phyloP scores from a whole-genome alignment of 768 basidiomycete species.

The Lenzites betulinus region DNA sequence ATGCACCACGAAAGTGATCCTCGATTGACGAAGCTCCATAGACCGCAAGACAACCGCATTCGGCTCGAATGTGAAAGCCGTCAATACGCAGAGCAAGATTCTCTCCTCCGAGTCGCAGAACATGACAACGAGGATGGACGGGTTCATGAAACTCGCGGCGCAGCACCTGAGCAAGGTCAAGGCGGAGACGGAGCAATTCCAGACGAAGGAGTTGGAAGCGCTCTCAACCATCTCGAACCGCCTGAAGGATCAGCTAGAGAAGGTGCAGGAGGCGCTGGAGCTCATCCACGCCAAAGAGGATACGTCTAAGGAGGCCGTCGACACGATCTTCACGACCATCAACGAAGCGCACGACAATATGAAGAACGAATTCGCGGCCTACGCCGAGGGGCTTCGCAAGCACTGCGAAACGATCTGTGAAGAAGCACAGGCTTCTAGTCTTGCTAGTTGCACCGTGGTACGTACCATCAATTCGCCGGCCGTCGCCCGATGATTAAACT shows the following conservation, averaged over 20 bases:
- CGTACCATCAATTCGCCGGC: constrained; percentile 17
- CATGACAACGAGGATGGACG: constrained; percentile 60
- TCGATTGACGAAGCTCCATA: constrained; percentile 32
- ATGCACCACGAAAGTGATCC: not conserved
- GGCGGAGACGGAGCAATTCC: constrained; percentile 56
- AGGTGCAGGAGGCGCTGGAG: constrained; percentile 52
- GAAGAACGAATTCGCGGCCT: constrained; percentile 51
- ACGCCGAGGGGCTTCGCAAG: constrained; percentile 54
- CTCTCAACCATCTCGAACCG: constrained; percentile 51
- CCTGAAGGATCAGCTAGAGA: constrained; percentile 59
- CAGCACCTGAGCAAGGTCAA: constrained; percentile 57
- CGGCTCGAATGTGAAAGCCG: constrained; percentile 63
- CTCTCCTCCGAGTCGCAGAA: constrained; percentile 55
- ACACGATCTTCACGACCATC: constrained; percentile 48
- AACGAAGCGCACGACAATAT: constrained; percentile 56
- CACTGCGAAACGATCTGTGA: constrained; percentile 50
- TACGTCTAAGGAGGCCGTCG: constrained; percentile 53
- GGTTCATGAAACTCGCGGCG: constrained; percentile 58
- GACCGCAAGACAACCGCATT: constrained; percentile 74
- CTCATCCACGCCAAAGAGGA: constrained; percentile 59
- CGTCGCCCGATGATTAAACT: not conserved
- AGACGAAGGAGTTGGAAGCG: constrained; percentile 56
- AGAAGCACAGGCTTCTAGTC: constrained; percentile 46
- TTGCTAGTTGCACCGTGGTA: constrained; percentile 49
- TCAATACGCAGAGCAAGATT: constrained; percentile 59